Evolutionary conservation across 805 yeast genomes (phyloP), one percentile per base, ranked within the genome.

Genomic region (Ascoidea rubescens): DNA sequence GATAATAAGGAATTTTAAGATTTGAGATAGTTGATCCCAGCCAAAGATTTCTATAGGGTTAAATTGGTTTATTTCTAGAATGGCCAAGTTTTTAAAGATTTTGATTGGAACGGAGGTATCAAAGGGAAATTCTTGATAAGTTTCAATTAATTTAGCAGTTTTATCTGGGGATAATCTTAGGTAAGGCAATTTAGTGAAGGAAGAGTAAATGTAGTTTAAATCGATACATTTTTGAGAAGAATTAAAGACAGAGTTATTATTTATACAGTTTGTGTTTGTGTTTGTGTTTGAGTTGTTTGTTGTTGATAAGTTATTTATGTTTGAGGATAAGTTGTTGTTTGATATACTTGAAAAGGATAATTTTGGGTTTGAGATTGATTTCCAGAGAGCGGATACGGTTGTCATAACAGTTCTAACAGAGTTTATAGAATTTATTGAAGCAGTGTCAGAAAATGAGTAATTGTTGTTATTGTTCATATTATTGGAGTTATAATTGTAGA

Each of bases 81-180:
- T 84, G 49, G 80, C 77, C 49, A 81, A 64, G 59, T 79, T 82
- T 55, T 79, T 80, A 63, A 81, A 82, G 63, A 78, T 70, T 45
- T 67, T 67, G n/a, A 82, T 61, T 2, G 87, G 87, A 6, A 82
- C 81, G 4, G 83, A 74, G 4, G 86, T 79, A 59, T 82, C 87
- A 61, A 82, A 80, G 0, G 87, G 87, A 60, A 77, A 81, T 60
- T 81, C 87, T 59, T 81, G 85, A 61, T 79, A 82, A 2, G 81
- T 80, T 50, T 70, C 73, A 32, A 81, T 80, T 47, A 78, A 66
- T 55, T 71, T 74, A 16, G 82, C 75, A 55, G 78, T 78, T 5
- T 78, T 71, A 55, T 79, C 82, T 8, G 82, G 82, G 10, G 81
- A 75, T 52, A 81, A 61, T 43, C 83, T 66, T 50, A 81, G 68